A percentile compares a stretch with the other conserved stretches of the same genome.
phyloP scores from a whole-genome alignment of 2,329 filamentous ascomycete genomes.

The Blumeria hordei region DNA sequence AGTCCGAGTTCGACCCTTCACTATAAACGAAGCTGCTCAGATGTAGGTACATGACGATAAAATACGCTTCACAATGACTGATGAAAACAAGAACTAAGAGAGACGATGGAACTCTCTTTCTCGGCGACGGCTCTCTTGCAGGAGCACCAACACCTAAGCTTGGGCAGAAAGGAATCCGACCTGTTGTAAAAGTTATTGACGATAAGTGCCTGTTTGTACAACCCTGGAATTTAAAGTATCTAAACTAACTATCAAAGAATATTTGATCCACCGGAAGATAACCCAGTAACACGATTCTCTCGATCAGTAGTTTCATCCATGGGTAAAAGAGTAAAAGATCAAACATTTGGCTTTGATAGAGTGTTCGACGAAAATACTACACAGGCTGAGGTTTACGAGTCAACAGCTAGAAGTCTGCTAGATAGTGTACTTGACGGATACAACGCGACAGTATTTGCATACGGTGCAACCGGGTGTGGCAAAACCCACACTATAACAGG shows the following conservation, averaged over 20 bases:
- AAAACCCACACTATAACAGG: slow-evolving; percentile 97
- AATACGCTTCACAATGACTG: background rate
- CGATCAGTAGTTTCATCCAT: slow-evolving; percentile 50
- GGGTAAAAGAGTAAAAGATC: slow-evolving; percentile 87
- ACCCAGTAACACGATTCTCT: slow-evolving; percentile 68
- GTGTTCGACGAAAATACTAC: slow-evolving; percentile 91
- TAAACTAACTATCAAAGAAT: slow-evolving; percentile 31
- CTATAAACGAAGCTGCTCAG: slow-evolving; percentile 85
- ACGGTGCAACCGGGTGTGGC: slow-evolving; percentile 90
- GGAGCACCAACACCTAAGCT: slow-evolving; percentile 64
- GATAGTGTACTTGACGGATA: slow-evolving; percentile 93
- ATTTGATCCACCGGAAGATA: slow-evolving; percentile 93
- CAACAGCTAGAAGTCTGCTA: slow-evolving; percentile 69
- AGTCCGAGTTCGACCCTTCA: slow-evolving; percentile 50
- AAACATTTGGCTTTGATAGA: slow-evolving; percentile 88
- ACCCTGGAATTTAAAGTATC: background rate
- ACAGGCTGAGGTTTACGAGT: slow-evolving; percentile 85
- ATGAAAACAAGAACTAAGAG: slow-evolving; percentile 19
- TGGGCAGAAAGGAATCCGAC: slow-evolving; percentile 61
- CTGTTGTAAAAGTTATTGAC: slow-evolving; percentile 89
- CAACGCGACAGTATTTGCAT: slow-evolving; percentile 96
- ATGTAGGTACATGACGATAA: slow-evolving; percentile 25
- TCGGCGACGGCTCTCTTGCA: slow-evolving; percentile 94
- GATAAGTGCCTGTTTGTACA: slow-evolving; percentile 71
- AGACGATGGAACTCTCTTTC: slow-evolving; percentile 73